Conservation (phyloP, 2,329 filamentous ascomycete species). For the Teratosphaeria gauchensis region DNA sequence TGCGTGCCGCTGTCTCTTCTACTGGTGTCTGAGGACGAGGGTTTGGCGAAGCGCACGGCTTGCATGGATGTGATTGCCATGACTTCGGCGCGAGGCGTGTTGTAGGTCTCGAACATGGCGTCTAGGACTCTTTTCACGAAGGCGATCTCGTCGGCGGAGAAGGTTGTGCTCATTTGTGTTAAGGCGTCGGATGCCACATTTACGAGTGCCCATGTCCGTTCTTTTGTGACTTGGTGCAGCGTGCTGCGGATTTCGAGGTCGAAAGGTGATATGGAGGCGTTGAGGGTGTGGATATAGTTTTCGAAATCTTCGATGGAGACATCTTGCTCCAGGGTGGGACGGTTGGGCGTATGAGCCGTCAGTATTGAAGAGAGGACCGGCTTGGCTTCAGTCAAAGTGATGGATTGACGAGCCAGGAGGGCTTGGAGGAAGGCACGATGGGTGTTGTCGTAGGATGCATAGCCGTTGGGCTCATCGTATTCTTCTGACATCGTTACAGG, state of each 20-base stretch:
- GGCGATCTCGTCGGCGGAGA: slow-evolving; percentile 72
- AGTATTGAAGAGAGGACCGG: slow-evolving; percentile 68
- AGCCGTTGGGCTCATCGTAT: not conserved
- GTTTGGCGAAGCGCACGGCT: slow-evolving; percentile 58
- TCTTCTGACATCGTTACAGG: not conserved
- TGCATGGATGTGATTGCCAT: slow-evolving; percentile 75
- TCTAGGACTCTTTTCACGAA: slow-evolving; percentile 84
- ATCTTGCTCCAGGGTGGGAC: slow-evolving; percentile 46
- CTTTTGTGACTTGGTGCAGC: slow-evolving; percentile 54
- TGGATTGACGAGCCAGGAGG: slow-evolving; percentile 65
- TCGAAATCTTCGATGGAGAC: slow-evolving; percentile 60
- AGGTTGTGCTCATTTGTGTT: slow-evolving; percentile 78
- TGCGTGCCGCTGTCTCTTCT: slow-evolving; percentile 5
- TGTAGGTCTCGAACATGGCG: slow-evolving; percentile 83
- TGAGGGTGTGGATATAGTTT: slow-evolving; percentile 59
- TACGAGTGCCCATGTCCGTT: slow-evolving; percentile 69
- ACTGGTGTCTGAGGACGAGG: slow-evolving; percentile 14
- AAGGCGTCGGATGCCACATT: slow-evolving; percentile 79
- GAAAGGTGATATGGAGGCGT: slow-evolving; percentile 63
- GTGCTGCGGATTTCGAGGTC: slow-evolving; percentile 79
- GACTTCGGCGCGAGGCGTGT: slow-evolving; percentile 67
- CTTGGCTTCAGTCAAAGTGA: slow-evolving; percentile 66
- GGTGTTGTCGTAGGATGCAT: slow-evolving; percentile 46
- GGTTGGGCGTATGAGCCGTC: slow-evolving; percentile 44
- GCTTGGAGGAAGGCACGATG: slow-evolving; percentile 89